phyloP scores from a whole-genome alignment of 306 rosid species.

The Malus sieversii region DNA sequence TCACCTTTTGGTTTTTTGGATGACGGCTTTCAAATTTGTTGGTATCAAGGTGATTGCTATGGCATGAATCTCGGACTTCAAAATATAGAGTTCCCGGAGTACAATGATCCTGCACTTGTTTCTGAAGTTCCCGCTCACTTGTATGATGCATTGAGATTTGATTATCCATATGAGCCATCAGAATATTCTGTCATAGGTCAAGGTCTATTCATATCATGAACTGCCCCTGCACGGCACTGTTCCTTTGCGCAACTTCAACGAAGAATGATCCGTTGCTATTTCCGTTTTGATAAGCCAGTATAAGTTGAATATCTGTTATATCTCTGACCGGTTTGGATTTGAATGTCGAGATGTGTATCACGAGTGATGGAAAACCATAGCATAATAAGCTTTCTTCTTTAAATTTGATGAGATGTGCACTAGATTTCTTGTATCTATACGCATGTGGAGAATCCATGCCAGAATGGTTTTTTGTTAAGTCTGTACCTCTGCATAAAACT shows the following conservation, averaged over 20 bases:
- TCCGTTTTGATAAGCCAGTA: constrained; percentile 23
- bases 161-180: constrained; percentile 38
- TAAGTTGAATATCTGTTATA: constrained; percentile 31
- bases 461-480: background rate
- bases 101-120: constrained; percentile 42
- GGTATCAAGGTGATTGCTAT: constrained; percentile 43
- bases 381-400: constrained; percentile 40
- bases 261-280: constrained; percentile 31
- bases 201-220: constrained; percentile 67
- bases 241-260: constrained; percentile 19
- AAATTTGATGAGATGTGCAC: constrained; percentile 6
- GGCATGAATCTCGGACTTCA: constrained; percentile 46
- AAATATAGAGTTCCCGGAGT: constrained; percentile 47
- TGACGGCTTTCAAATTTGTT: constrained; percentile 48
- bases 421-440: constrained; percentile 6
- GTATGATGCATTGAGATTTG: constrained; percentile 46
- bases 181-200: constrained; percentile 64
- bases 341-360: constrained; percentile 46
- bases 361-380: constrained; percentile 39
- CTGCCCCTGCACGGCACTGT: constrained; percentile 18
- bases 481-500: background rate
- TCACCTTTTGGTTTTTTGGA: constrained; percentile 41
- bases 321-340: constrained; percentile 47
- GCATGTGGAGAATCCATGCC: constrained; percentile 1
- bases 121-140: constrained; percentile 50